These are phyloP conservation scores for Stropharia rugosoannulata DNA, from an alignment of 768 basidiomycete genomes.

Conservation along the genomic window DNA sequence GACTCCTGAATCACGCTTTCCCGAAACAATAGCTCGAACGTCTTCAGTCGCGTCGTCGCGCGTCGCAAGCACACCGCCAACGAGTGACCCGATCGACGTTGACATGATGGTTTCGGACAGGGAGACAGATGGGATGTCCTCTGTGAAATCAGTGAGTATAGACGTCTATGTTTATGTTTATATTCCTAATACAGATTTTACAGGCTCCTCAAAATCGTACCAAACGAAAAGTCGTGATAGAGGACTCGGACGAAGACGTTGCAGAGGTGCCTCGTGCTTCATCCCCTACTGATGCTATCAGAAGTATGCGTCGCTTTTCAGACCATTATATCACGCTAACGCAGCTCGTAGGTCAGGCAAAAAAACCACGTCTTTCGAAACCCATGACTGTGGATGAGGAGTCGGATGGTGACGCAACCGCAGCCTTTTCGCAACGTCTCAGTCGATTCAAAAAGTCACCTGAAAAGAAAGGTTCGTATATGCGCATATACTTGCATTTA, in stretches of 20 bases:
- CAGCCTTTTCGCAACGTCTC: constrained; percentile 59
- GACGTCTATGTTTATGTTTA: background rate
- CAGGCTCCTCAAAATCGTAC: constrained; percentile 31
- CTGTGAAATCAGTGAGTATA: constrained; percentile 31
- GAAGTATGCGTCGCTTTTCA: constrained; percentile 22
- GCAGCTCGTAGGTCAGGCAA: constrained; percentile 38
- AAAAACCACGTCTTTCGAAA: constrained; percentile 61
- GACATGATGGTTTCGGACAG: constrained; percentile 64
- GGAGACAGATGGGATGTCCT: constrained; percentile 30
- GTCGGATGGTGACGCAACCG: constrained; percentile 47
- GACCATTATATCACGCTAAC: background rate
- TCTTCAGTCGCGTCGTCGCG: constrained; percentile 49
- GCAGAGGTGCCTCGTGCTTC: constrained; percentile 30
- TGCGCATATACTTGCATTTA: background rate
- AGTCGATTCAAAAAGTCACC: constrained; percentile 69
- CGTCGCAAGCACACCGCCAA: constrained; percentile 66
- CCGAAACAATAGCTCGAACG: constrained; percentile 25
- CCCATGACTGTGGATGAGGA: constrained; percentile 51
- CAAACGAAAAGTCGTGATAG: constrained; percentile 69
- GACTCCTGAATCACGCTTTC: constrained; percentile 37
- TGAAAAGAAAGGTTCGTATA: constrained; percentile 43
- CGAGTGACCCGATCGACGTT: constrained; percentile 76
- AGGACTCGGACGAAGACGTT: constrained; percentile 72
- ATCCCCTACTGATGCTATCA: constrained; percentile 35
- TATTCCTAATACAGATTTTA: background rate